Evolutionary conservation across 2,329 filamentous ascomycete genomes (phyloP).

Genomic region (Colletotrichum somersetense): DNA sequence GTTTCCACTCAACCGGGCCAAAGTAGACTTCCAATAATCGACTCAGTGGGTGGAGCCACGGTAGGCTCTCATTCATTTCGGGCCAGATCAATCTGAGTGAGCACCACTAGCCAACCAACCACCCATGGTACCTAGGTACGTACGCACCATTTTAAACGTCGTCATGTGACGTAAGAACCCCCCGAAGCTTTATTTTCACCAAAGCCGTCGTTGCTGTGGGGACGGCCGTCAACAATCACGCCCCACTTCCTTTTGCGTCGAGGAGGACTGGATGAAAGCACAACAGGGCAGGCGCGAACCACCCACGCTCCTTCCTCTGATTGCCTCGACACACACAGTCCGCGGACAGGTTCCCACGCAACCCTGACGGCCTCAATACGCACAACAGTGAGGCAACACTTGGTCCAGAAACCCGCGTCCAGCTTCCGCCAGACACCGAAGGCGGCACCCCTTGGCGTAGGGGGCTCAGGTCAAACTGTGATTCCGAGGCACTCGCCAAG

Average conservation of each 20-base stretch:
- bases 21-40: neutral
- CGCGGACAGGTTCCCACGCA: rapidly evolving
- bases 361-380: neutral
- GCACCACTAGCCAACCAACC: too few species aligned
- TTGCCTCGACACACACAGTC: neutral
- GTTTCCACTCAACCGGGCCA: neutral
- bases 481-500: neutral
- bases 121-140: too few species aligned
- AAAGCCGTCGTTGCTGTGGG: neutral
- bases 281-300: neutral
- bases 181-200: neutral
- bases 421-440: neutral
- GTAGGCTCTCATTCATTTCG: too few species aligned
- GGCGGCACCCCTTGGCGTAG: neutral
- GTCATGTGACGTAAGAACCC: neutral
- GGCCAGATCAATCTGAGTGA: neutral
- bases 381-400: neutral
- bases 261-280: neutral
- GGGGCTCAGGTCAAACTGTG: slow-evolving; percentile 9
- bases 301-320: neutral
- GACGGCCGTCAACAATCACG: neutral
- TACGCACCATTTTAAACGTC: neutral
- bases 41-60: neutral
- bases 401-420: neutral
- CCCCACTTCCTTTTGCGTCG: neutral